These are phyloP conservation scores for Coemansia asiatica DNA, from an alignment of 192 early-diverging fungal species.

Conservation along the genomic window DNA sequence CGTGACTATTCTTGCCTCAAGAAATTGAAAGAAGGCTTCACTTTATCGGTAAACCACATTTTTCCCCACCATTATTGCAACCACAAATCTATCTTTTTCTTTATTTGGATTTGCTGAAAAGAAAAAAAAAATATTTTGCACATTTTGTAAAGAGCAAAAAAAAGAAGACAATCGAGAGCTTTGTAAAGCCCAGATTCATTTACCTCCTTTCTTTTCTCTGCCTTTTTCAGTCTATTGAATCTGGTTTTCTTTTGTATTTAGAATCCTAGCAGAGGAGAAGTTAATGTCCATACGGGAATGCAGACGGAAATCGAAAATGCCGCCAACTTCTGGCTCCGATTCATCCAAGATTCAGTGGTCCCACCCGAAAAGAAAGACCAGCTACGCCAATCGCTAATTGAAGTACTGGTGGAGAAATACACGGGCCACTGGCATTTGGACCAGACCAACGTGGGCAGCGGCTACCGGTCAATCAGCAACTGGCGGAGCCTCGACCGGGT, in stretches of 20 bases:
- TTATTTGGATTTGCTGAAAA: not conserved
- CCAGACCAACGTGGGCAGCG: conserved; percentile 67
- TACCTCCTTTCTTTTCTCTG: not conserved
- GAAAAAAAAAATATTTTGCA: conserved; percentile 9
- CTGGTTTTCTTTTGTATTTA: conserved; percentile 1
- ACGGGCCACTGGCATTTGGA: conserved; percentile 71
- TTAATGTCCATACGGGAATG: conserved; percentile 42
- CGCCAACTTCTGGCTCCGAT: conserved; percentile 49
- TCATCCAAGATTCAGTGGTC: conserved; percentile 36
- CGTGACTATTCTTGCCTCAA: too few species aligned
- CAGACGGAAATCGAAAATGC: conserved; percentile 52
- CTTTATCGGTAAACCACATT: too few species aligned
- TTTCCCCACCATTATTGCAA: too few species aligned
- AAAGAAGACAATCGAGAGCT: not conserved
- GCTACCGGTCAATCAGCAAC: conserved; percentile 73
- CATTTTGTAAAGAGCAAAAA: conserved; percentile 8
- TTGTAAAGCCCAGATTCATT: not conserved
- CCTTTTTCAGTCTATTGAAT: not conserved
- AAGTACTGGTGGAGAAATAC: conserved; percentile 61
- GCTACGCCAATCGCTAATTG: conserved; percentile 42
- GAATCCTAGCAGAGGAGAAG: not conserved
- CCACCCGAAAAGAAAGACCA: conserved; percentile 29
- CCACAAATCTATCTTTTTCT: too few species aligned
- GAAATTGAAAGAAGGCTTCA: too few species aligned
- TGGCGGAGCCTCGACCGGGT: conserved; percentile 66